Evolutionary conservation across 2,329 filamentous ascomycete species (phyloP).

Genomic region (Neophaeococcomyces mojaviensis): DNA sequence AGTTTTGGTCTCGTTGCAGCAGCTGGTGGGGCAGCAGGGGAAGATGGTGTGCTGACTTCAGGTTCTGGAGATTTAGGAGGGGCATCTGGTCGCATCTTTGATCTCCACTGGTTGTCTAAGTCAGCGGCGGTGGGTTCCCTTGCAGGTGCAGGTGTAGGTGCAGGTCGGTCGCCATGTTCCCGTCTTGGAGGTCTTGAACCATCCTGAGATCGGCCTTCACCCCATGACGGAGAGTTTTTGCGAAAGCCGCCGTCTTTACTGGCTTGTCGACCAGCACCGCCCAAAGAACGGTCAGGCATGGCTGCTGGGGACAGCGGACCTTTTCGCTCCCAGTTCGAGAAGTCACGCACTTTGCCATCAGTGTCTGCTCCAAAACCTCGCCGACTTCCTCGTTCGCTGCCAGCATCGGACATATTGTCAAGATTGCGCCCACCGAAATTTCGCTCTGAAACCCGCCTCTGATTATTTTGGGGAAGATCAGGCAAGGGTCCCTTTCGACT

Average conservation of each 20-base stretch:
- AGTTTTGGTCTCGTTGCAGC: slow-evolving; percentile 67
- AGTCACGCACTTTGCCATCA: slow-evolving; percentile 71
- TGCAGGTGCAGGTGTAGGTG: slow-evolving; percentile 57
- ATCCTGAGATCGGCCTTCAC: slow-evolving; percentile 58
- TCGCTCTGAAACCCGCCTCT: slow-evolving; percentile 48
- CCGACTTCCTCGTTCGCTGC: slow-evolving; percentile 59
- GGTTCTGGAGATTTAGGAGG: slow-evolving; percentile 55
- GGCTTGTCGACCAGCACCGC: slow-evolving; percentile 53
- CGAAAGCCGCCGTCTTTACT: slow-evolving; percentile 57
- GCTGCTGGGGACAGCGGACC: slow-evolving; percentile 65
- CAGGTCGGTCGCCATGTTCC: slow-evolving; percentile 64
- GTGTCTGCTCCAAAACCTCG: slow-evolving; percentile 60
- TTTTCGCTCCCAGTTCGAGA: slow-evolving; percentile 89
- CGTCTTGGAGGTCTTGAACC: slow-evolving; percentile 72
- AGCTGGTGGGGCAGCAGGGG: slow-evolving; percentile 57
- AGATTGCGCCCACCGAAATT: slow-evolving; percentile 49
- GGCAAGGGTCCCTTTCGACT: slow-evolving; percentile 84
- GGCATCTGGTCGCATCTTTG: slow-evolving; percentile 79
- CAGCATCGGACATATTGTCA: slow-evolving; percentile 47
- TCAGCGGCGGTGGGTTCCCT: slow-evolving; percentile 80
- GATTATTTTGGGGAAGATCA: slow-evolving; percentile 55
- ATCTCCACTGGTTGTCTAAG: slow-evolving; percentile 86
- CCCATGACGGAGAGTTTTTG: slow-evolving; percentile 68
- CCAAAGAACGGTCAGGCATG: slow-evolving; percentile 21
- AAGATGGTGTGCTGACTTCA: slow-evolving; percentile 67